Percentiles rank a stretch among this genome's conserved stretches.
These are phyloP conservation scores for Talaromyces sp. DNA, from an alignment of 2,329 filamentous ascomycete species.

Conservation along the genomic window DNA sequence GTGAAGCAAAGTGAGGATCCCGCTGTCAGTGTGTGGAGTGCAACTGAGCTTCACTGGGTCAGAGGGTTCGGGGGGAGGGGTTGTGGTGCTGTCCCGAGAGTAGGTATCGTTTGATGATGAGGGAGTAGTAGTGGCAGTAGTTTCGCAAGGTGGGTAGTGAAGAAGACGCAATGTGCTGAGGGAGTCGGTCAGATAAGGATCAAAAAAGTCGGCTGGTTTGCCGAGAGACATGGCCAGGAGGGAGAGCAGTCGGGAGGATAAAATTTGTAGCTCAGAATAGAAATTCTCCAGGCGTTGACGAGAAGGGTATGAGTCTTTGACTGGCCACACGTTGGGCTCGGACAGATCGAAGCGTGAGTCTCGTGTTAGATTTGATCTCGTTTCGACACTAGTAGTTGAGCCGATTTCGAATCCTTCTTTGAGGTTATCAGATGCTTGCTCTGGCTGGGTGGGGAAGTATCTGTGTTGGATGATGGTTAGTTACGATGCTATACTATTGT, in stretches of 20 bases:
- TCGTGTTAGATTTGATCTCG: constrained; percentile 7
- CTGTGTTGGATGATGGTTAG: constrained; percentile 18
- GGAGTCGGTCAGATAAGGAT: constrained; percentile 36
- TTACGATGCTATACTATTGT: not conserved
- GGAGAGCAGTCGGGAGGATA: constrained; percentile 35
- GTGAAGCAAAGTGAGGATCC: constrained; percentile 46
- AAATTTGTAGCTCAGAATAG: constrained; percentile 35
- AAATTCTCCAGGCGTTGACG: constrained; percentile 30
- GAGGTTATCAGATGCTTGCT: constrained; percentile 36
- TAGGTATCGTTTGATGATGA: not conserved
- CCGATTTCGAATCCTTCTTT: constrained; percentile 48
- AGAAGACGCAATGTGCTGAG: constrained; percentile 43
- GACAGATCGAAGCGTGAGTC: constrained; percentile 32
- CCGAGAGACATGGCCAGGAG: constrained; percentile 36
- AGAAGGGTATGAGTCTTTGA: constrained; percentile 18
- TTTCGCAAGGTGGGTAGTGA: constrained; percentile 36
- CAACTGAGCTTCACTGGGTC: constrained; percentile 20
- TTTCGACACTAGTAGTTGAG: constrained; percentile 17
- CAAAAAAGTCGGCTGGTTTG: constrained; percentile 38
- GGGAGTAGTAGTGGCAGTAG: not conserved
- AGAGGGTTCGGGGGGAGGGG: constrained; percentile 7
- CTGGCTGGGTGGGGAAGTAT: constrained; percentile 43
- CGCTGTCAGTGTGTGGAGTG: constrained; percentile 38
- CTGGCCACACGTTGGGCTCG: constrained; percentile 41
- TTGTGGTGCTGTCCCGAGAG: not conserved